Evolutionary conservation across 2,329 filamentous ascomycete species (phyloP).

Genomic region (Ambrosiella beaveri): DNA sequence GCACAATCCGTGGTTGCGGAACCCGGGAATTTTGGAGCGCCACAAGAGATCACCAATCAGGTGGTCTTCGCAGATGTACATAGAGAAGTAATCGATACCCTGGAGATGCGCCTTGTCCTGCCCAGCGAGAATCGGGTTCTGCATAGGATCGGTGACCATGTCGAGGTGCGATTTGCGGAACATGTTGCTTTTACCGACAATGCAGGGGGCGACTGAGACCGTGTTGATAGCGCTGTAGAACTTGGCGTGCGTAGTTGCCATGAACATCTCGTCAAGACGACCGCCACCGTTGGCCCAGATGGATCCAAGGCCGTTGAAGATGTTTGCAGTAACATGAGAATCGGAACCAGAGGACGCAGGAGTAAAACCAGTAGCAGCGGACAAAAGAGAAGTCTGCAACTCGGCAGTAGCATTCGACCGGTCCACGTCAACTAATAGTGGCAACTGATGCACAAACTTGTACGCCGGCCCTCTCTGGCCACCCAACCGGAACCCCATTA

Average conservation of each 20-base stretch:
- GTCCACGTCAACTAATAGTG: constrained; percentile 66
- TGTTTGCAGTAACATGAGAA: background rate
- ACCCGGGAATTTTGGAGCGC: constrained; percentile 47
- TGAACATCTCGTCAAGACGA: constrained; percentile 82
- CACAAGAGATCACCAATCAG: constrained; percentile 85
- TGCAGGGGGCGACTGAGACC: constrained; percentile 75
- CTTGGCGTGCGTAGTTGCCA: constrained; percentile 85
- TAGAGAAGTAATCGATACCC: constrained; percentile 84
- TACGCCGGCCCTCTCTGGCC: constrained; percentile 34
- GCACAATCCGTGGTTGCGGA: constrained; percentile 65
- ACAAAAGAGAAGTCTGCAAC: constrained; percentile 7
- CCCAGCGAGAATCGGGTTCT: constrained; percentile 24
- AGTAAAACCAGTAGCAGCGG: background rate
- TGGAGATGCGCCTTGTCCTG: constrained; percentile 23
- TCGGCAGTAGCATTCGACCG: background rate
- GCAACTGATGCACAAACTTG: constrained; percentile 92
- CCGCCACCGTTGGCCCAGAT: constrained; percentile 45
- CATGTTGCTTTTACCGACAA: constrained; percentile 97
- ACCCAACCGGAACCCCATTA: constrained; percentile 49
- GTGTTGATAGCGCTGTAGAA: constrained; percentile 97
- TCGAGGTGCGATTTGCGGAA: constrained; percentile 85
- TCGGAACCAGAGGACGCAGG: background rate
- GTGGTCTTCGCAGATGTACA: constrained; percentile 96
- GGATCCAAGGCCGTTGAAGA: constrained; percentile 16
- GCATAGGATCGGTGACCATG: constrained; percentile 39